Conservation (phyloP, 805 yeast species). For the Sporopachydermia lactativora region DNA sequence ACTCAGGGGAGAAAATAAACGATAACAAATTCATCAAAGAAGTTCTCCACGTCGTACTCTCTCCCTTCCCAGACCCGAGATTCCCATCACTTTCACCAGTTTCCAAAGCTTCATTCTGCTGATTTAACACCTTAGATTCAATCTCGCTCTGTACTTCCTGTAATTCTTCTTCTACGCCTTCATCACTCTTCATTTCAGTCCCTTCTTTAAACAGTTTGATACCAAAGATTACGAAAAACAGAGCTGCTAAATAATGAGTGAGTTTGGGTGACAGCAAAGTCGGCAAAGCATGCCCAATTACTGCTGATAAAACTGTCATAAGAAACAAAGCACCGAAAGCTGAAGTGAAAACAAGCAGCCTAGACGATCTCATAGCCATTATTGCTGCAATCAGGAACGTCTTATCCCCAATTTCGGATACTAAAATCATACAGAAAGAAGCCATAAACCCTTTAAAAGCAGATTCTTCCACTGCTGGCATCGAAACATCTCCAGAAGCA, state of each 20-base stretch:
- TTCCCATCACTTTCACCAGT: constrained; percentile 25
- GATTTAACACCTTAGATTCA: constrained; percentile 43
- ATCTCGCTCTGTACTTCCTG: constrained; percentile 96
- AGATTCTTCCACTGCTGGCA: too few species aligned
- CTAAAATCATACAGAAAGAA: constrained; percentile 51
- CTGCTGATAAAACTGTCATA: constrained; percentile 86
- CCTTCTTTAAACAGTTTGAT: constrained; percentile 68
- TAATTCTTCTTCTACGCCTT: constrained; percentile 88
- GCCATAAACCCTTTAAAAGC: background rate
- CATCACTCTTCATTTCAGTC: constrained; percentile 57
- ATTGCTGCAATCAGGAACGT: constrained; percentile 93
- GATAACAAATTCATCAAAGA: constrained; percentile 37
- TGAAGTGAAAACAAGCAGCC: constrained; percentile 74
- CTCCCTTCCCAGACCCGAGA: constrained; percentile 9
- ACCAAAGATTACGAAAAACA: constrained; percentile 75
- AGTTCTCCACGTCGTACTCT: background rate
- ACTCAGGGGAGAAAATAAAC: constrained; percentile 66
- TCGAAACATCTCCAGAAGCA: too few species aligned
- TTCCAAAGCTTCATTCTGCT: constrained; percentile 42
- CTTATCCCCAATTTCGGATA: constrained; percentile 96
- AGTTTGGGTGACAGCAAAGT: constrained; percentile 62
- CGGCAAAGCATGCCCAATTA: constrained; percentile 87
- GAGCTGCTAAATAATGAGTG: constrained; percentile 73
- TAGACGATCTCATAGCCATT: constrained; percentile 92
- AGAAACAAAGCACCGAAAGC: constrained; percentile 74